phyloP scores from a whole-genome alignment of 176 grass and related monocot genomes.

The Chloris gayana region DNA sequence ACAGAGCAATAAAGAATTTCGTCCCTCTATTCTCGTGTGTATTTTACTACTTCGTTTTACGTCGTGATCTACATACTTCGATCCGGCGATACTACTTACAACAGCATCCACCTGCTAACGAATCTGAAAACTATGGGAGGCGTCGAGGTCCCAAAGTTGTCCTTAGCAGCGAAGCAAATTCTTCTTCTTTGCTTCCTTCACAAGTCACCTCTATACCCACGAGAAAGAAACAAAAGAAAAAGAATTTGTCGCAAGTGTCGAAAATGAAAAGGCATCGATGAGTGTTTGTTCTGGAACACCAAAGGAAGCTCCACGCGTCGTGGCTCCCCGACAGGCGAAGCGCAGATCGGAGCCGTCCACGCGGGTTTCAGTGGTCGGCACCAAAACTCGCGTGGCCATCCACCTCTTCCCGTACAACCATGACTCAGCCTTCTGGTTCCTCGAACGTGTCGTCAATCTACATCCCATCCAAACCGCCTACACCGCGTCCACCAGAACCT shows the following conservation, averaged over 20 bases:
- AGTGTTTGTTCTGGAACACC: not conserved
- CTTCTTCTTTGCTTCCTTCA: not conserved
- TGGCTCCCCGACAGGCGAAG: not conserved
- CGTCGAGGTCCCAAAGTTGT: not conserved
- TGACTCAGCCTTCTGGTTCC: conserved; percentile 49
- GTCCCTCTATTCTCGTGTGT: no score
- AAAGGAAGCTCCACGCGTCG: not conserved
- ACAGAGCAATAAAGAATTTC: no score
- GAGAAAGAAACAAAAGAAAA: not conserved
- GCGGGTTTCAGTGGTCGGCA: conserved; percentile 7
- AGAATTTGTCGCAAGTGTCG: not conserved
- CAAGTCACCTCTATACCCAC: not conserved
- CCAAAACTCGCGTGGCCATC: conserved; percentile 9
- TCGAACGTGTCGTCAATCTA: conserved; percentile 46
- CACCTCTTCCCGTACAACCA: conserved; percentile 26
- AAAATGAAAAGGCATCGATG: not conserved
- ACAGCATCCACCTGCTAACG: not conserved
- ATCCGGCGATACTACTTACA: no score
- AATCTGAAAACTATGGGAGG: not conserved
- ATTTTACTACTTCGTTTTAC: no score
- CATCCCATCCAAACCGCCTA: not conserved
- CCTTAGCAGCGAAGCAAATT: conserved; percentile 44
- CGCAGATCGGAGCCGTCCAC: conserved; percentile 41
- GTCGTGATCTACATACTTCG: no score
- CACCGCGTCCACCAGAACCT: conserved; percentile 29